A percentile compares a stretch with the other conserved stretches of the same genome.
These are phyloP conservation scores for Coprinellus aureogranulatus DNA, from an alignment of 768 basidiomycete species.

Conservation along the genomic window DNA sequence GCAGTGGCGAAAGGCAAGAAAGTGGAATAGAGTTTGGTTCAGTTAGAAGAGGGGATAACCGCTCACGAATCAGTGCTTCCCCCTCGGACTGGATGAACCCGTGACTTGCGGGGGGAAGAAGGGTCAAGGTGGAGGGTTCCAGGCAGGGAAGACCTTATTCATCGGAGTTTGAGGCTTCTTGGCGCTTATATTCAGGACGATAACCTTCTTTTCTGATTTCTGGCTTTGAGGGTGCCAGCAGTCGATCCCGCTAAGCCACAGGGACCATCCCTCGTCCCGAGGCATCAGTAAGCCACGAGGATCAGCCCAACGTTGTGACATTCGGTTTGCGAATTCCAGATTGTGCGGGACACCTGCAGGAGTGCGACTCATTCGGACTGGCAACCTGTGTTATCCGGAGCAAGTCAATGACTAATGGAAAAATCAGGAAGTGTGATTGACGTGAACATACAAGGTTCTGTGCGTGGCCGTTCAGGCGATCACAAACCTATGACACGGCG, in stretches of 20 bases:
- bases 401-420: no score
- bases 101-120: constrained; percentile 31
- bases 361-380: no score
- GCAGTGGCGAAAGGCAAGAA: not conserved
- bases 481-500: not conserved
- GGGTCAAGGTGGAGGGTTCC: constrained; percentile 14
- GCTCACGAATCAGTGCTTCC: constrained; percentile 9
- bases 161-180: constrained; percentile 13
- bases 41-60: constrained; percentile 8
- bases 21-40: constrained; percentile 19
- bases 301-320: not conserved
- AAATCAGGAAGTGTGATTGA: no score
- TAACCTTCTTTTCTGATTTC: constrained; percentile 10
- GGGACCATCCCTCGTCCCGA: not conserved
- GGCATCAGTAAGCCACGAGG: not conserved
- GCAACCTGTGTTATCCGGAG: no score
- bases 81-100: constrained; percentile 18
- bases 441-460: not conserved
- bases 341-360: no score
- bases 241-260: not conserved
- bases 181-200: constrained; percentile 12
- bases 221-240: not conserved
- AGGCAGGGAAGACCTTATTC: constrained; percentile 18
- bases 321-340: no score
- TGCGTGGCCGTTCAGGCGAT: not conserved